These are phyloP conservation scores for Cladophialophora immunda DNA, from an alignment of 2,329 filamentous ascomycete genomes.

Conservation along the genomic window DNA sequence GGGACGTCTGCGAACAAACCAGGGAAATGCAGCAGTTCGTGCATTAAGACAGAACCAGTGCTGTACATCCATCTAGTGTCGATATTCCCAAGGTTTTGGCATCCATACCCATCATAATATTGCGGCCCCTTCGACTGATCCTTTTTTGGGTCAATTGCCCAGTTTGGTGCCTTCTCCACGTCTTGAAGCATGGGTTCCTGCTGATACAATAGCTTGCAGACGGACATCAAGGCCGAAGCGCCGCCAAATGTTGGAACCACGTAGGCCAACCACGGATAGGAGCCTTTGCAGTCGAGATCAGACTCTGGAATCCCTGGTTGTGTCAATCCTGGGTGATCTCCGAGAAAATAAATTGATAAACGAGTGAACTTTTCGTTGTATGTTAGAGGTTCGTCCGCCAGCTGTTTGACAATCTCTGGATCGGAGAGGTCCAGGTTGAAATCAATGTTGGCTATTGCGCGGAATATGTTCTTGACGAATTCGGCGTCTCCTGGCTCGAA, in stretches of 20 bases:
- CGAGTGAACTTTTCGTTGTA: constrained; percentile 10
- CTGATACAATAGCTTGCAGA: neutral
- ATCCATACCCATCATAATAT: constrained; percentile 17
- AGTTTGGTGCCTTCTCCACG: neutral
- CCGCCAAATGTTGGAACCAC: neutral
- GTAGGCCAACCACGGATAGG: neutral
- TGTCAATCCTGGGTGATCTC: constrained; percentile 3
- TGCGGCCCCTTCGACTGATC: constrained; percentile 2
- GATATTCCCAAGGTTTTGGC: constrained; percentile 10
- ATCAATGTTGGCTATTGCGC: constrained; percentile 14
- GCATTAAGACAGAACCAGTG: constrained; percentile 4
- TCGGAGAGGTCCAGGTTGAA: constrained; percentile 6
- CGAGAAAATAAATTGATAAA: constrained; percentile 16
- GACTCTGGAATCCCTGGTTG: neutral
- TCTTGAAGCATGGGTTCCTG: constrained; percentile 5
- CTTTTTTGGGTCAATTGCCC: constrained; percentile 16
- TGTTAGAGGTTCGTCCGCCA: neutral
- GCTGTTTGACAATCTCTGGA: neutral
- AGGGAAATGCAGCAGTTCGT: constrained; percentile 20
- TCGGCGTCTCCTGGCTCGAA: neutral
- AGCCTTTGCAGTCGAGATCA: neutral
- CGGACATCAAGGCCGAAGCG: constrained; percentile 3
- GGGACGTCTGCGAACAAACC: constrained; percentile 13
- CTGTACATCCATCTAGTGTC: constrained; percentile 4
- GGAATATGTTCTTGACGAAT: constrained; percentile 10